Evolutionary conservation across 192 early-diverging fungal genomes (phyloP).

Genomic region (Polychytrium aggregatum): DNA sequence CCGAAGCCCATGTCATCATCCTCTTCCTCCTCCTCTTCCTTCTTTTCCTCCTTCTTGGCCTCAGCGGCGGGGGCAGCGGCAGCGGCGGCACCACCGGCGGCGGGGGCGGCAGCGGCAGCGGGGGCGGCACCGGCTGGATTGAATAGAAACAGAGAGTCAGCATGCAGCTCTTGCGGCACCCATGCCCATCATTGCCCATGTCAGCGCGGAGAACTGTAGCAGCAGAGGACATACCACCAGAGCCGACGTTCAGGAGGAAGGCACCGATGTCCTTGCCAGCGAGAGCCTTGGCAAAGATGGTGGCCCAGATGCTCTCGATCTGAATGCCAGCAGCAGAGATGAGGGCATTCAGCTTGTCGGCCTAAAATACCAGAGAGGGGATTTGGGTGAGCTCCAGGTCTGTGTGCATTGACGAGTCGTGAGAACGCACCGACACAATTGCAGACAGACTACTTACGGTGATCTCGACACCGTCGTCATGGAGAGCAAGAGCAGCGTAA

Average conservation of each 20-base stretch:
- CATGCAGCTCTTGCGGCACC: no score
- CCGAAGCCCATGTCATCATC: slow-evolving; percentile 46
- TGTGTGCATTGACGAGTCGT: not conserved
- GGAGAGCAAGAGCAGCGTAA: slow-evolving; percentile 96
- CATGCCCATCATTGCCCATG: no score
- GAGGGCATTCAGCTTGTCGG: slow-evolving; percentile 87
- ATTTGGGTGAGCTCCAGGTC: not conserved
- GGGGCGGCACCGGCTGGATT: slow-evolving; percentile 49
- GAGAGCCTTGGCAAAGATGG: slow-evolving; percentile 96
- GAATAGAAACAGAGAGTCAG: no score
- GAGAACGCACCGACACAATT: slow-evolving; percentile 4
- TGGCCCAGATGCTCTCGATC: slow-evolving; percentile 91
- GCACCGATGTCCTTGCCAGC: slow-evolving; percentile 81
- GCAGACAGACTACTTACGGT: slow-evolving; percentile 56
- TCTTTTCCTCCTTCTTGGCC: slow-evolving; percentile 40
- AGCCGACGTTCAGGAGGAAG: slow-evolving; percentile 84
- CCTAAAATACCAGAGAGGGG: slow-evolving; percentile 24
- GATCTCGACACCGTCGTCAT: slow-evolving; percentile 94
- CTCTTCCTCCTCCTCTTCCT: slow-evolving; percentile 37
- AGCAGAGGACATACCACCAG: slow-evolving; percentile 6
- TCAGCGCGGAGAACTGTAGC: not conserved
- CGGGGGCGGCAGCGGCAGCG: slow-evolving; percentile 38
- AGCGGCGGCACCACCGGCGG: slow-evolving; percentile 34
- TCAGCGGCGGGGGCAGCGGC: slow-evolving; percentile 30
- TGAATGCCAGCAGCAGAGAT: slow-evolving; percentile 83